Conservation (phyloP, 139 green algal genomes). For the Micractinium sp. region DNA sequence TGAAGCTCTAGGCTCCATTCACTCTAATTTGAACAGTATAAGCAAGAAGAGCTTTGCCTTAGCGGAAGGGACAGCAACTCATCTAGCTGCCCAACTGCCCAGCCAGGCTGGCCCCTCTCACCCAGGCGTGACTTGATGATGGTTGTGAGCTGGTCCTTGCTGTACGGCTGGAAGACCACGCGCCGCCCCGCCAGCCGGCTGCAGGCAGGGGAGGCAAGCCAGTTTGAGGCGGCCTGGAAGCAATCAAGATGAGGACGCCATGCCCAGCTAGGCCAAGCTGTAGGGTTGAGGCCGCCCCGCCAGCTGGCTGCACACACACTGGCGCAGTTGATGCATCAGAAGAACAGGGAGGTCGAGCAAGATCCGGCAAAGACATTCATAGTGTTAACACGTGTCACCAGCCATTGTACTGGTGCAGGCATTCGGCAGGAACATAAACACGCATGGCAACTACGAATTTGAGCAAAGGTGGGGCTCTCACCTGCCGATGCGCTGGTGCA, state of each 20-base stretch:
- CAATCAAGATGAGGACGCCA: not conserved
- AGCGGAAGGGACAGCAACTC: too few relatives aligned
- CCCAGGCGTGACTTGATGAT: constrained; percentile 83
- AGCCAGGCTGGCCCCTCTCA: not conserved
- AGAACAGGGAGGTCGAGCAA: too few relatives aligned
- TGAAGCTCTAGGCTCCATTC: too few relatives aligned
- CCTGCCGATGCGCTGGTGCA: constrained; percentile 90
- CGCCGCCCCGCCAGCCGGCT: constrained; percentile 69
- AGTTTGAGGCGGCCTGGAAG: too few relatives aligned
- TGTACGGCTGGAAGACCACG: constrained; percentile 87
- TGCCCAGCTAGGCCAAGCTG: not conserved
- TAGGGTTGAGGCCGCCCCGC: too few relatives aligned
- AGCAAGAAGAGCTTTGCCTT: too few relatives aligned
- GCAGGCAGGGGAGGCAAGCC: not conserved
- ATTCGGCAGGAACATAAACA: too few relatives aligned
- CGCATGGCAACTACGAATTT: too few relatives aligned
- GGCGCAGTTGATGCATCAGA: too few relatives aligned
- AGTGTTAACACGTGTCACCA: not conserved
- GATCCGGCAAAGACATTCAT: not conserved
- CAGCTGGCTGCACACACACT: not conserved
- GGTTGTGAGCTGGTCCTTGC: constrained; percentile 64
- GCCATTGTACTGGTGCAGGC: not conserved
- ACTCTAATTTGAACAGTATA: too few relatives aligned
- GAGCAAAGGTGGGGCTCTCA: not conserved
- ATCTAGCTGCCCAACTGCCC: not conserved